A percentile compares a stretch with the other conserved stretches of the same genome.
phyloP scores from a whole-genome alignment of 1,284 basidiomycete species.

The Naganishia albida region DNA sequence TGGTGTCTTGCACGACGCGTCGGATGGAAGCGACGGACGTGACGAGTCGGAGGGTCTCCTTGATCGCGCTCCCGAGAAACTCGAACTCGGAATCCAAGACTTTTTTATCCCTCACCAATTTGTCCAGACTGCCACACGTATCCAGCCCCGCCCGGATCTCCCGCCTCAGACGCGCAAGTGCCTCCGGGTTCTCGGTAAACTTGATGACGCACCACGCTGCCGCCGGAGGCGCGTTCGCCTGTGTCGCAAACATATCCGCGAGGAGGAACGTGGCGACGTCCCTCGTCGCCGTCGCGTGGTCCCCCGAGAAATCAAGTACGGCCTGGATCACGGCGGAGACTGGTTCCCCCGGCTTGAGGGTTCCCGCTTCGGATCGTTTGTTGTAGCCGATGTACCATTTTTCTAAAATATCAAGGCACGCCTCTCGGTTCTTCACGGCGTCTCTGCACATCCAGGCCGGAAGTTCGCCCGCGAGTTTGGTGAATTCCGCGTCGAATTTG shows the following conservation, averaged over 20 bases:
- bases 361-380: background rate
- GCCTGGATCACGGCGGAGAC: background rate
- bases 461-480: constrained; percentile 13
- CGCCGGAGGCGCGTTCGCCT: constrained; percentile 26
- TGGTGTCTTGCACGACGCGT: constrained; percentile 12
- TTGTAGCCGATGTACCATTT: constrained; percentile 5
- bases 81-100: background rate
- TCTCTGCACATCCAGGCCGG: constrained; percentile 25
- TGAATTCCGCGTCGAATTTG: constrained; percentile 18
- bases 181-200: constrained; percentile 16
- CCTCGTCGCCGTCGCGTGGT: background rate
- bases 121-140: background rate
- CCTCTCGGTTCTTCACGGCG: constrained; percentile 2
- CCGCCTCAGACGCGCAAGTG: background rate
- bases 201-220: constrained; percentile 23
- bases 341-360: background rate
- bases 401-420: constrained; percentile 18
- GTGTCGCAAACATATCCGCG: constrained; percentile 16
- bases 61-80: constrained; percentile 23
- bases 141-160: constrained; percentile 16
- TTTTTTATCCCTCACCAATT: constrained; percentile 1
- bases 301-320: constrained; percentile 3
- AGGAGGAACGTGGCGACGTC: constrained; percentile 8
- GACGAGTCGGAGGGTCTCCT: constrained; percentile 10
- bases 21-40: constrained; percentile 19